Evolutionary conservation across 73 alveolate genomes (phyloP).

Genomic region (Uronychia binucleata): DNA sequence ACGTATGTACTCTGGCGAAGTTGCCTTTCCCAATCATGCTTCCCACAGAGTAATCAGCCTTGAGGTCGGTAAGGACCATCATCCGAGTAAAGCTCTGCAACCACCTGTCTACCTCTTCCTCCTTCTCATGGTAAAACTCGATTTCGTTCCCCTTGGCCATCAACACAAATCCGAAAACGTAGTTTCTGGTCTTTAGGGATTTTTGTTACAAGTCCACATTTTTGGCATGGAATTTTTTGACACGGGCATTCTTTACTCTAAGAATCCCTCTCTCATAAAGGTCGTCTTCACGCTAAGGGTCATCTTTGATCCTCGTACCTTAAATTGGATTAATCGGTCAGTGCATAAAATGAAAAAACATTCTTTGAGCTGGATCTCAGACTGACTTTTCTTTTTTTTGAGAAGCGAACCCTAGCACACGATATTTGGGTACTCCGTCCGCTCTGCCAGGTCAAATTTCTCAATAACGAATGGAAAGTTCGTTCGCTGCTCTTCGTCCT

Average conservation of each 20-base stretch:
- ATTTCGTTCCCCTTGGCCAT: conserved; percentile 44
- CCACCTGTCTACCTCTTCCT: conserved; percentile 32
- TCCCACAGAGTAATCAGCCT: conserved; percentile 21
- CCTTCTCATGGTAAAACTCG: conserved; percentile 32
- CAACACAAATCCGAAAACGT: conserved; percentile 40
- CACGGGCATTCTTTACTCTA: conserved; percentile 21
- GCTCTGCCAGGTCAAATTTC: no score
- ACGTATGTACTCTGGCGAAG: conserved; percentile 38
- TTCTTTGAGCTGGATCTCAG: conserved; percentile 34
- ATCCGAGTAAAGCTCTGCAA: conserved; percentile 14
- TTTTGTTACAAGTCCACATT: conserved; percentile 33
- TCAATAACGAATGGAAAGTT: no score
- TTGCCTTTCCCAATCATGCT: conserved; percentile 33
- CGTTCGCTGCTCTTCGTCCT: no score
- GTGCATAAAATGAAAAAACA: conserved; percentile 10
- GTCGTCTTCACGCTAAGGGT: conserved; percentile 8
- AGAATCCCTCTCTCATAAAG: conserved; percentile 34
- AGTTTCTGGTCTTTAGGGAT: conserved; percentile 13
- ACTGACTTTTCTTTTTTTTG: conserved; percentile 5
- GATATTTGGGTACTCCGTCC: no score
- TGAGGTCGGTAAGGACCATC: conserved; percentile 27
- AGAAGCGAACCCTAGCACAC: not conserved
- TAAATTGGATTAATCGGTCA: conserved; percentile 18
- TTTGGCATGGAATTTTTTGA: conserved; percentile 32
- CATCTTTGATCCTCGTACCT: conserved; percentile 7